Conservation (phyloP, 345 rosid genomes). For the Ceriops decandra region DNA sequence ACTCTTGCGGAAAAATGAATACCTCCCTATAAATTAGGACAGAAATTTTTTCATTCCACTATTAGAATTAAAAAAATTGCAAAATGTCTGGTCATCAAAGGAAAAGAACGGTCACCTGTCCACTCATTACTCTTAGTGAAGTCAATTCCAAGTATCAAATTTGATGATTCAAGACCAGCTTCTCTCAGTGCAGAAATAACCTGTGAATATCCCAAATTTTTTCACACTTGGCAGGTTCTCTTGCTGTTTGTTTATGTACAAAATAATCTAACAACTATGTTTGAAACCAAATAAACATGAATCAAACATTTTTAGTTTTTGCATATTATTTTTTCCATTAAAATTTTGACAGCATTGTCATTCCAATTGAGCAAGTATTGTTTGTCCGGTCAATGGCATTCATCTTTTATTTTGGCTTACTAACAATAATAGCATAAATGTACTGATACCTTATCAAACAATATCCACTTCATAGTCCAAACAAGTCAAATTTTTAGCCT, state of each 20-base stretch:
- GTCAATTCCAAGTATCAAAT: constrained; percentile 66
- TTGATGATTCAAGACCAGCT: constrained; percentile 79
- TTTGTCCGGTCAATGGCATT: no score
- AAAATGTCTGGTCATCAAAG: not conserved
- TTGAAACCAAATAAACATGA: not conserved
- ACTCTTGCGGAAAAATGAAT: constrained; percentile 71
- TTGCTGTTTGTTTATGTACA: not conserved
- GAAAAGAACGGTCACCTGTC: constrained; percentile 43
- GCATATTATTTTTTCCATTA: not conserved
- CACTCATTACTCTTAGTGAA: constrained; percentile 81
- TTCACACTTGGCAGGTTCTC: not conserved
- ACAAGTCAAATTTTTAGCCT: no score
- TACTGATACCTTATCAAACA: no score
- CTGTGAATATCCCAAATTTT: constrained; percentile 26
- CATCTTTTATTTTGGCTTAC: no score
- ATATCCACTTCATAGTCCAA: no score
- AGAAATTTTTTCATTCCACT: not conserved
- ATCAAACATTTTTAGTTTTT: not conserved
- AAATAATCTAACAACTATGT: not conserved
- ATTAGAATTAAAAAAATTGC: not conserved
- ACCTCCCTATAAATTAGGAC: constrained; percentile 46
- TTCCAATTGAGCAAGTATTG: no score
- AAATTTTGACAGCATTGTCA: no score
- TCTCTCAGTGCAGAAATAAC: constrained; percentile 62
- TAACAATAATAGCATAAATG: no score